Evolutionary conservation across 129 eudicot genomes (phyloP).

Genomic region (Cynara cardunculus): DNA sequence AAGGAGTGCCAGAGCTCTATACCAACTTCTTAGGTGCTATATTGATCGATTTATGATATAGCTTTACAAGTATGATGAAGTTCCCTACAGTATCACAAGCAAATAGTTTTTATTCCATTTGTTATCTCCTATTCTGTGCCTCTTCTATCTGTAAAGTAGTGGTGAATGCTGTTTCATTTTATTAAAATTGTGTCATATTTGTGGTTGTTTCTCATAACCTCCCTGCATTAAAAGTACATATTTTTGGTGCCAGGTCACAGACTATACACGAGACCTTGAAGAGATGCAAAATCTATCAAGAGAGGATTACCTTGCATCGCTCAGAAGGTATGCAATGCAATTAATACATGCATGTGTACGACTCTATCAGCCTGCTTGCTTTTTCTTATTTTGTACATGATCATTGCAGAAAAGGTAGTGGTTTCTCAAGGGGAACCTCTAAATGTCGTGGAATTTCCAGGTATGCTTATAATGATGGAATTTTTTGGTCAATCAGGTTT

Average conservation of each 20-base stretch:
- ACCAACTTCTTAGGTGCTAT: neutral
- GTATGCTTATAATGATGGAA: conserved; percentile 28
- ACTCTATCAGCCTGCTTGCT: conserved; percentile 2
- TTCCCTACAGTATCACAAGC: neutral
- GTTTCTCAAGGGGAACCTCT: conserved; percentile 88
- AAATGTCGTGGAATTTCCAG: conserved; percentile 89
- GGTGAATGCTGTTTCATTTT: neutral
- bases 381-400: conserved; percentile 14
- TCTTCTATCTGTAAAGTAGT: neutral
- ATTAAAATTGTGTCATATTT: conserved; percentile 1
- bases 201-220: conserved; percentile 5
- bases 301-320: conserved; percentile 98
- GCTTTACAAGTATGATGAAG: conserved; percentile 13
- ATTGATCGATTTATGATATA: neutral
- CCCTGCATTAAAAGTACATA: conserved; percentile 19
- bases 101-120: neutral
- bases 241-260: conserved; percentile 65
- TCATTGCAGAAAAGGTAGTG: conserved; percentile 94
- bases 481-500: neutral
- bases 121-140: neutral
- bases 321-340: conserved; percentile 57
- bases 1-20: no score
- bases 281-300: conserved; percentile 97
- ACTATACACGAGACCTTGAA: conserved; percentile 91
- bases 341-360: neutral